Conservation (phyloP, 2,329 filamentous ascomycete species). For the Arachnomyces sp. region DNA sequence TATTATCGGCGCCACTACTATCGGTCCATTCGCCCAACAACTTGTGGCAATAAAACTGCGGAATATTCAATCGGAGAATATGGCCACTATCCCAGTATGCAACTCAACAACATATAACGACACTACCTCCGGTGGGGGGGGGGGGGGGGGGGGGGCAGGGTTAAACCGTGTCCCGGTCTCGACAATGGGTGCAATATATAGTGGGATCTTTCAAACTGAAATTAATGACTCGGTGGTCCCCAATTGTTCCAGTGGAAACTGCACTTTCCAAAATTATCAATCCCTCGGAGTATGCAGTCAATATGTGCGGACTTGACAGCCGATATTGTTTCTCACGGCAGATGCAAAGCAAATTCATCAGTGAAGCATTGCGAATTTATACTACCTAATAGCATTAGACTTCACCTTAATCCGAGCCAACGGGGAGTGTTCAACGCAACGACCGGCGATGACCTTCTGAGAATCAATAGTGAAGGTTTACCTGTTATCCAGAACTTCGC, state of each 20-base stretch:
- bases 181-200: slow-evolving; percentile 23
- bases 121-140: background rate
- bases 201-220: slow-evolving; percentile 15
- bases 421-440: too few relatives aligned
- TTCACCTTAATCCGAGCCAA: too few relatives aligned
- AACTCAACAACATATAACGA: slow-evolving; percentile 11
- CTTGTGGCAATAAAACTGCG: slow-evolving; percentile 18
- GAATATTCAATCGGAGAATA: too few relatives aligned
- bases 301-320: background rate
- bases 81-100: slow-evolving; percentile 15
- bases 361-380: too few relatives aligned
- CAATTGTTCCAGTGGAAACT: slow-evolving; percentile 1
- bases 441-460: too few relatives aligned
- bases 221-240: background rate
- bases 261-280: background rate
- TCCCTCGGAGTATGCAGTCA: background rate
- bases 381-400: too few relatives aligned
- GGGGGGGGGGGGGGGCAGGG: slow-evolving; percentile 14
- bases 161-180: slow-evolving; percentile 18
- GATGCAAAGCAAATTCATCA: background rate
- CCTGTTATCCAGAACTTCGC: background rate
- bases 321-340: background rate
- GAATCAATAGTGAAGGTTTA: background rate
- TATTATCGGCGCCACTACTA: slow-evolving; percentile 18
- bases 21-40: slow-evolving; percentile 27